phyloP scores from a whole-genome alignment of 495 filamentous ascomycete species.

The Collariella sp. region DNA sequence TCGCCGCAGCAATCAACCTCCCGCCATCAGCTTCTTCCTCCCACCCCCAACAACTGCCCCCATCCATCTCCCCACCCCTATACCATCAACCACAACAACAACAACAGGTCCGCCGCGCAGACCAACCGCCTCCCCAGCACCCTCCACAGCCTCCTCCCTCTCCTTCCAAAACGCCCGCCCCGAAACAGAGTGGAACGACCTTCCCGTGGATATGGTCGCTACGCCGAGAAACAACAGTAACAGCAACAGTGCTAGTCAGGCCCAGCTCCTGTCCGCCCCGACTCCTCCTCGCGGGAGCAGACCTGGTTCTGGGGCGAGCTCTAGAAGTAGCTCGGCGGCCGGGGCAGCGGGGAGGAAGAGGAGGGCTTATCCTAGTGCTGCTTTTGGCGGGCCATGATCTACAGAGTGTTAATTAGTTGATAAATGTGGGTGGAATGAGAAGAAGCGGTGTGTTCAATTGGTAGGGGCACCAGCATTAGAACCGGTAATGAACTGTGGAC shows the following conservation, averaged over 20 bases:
- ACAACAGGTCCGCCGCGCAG: constrained; percentile 7
- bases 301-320: constrained; percentile 35
- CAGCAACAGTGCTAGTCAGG: background rate
- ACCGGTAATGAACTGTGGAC: no score
- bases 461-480: no score
- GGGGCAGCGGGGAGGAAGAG: constrained; percentile 43
- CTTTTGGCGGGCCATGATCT: constrained; percentile 34
- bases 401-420: background rate
- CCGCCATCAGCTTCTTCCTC: background rate
- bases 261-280: no score
- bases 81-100: background rate
- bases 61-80: background rate
- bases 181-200: constrained; percentile 50
- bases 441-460: no score
- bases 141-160: constrained; percentile 17
- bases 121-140: constrained; percentile 7
- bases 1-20: constrained; percentile 8
- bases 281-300: no score
- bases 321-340: constrained; percentile 36
- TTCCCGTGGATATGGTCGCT: constrained; percentile 44
- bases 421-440: no score
- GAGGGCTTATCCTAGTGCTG: constrained; percentile 44
- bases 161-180: constrained; percentile 47
- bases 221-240: background rate
- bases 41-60: background rate